Conservation (phyloP, 345 rosid species). For the Anastatica hierochuntica region DNA sequence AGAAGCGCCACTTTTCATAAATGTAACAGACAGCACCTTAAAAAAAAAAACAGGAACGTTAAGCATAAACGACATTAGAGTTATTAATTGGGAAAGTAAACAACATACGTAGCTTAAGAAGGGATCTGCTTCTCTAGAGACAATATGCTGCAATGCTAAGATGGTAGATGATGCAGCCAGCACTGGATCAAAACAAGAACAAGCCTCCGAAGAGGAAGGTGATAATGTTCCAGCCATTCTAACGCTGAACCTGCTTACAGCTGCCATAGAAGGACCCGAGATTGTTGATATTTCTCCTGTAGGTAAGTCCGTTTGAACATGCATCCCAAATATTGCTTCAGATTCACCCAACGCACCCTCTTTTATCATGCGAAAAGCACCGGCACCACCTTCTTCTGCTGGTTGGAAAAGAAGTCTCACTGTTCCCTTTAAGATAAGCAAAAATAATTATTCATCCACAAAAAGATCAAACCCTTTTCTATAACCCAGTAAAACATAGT, state of each 20-base stretch:
- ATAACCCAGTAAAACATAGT: neutral
- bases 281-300: slow-evolving; percentile 50
- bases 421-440: slow-evolving; percentile 52
- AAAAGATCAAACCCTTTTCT: neutral
- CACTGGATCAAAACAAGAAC: slow-evolving; percentile 48
- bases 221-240: slow-evolving; percentile 57
- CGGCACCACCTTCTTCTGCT: slow-evolving; percentile 91
- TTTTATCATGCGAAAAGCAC: slow-evolving; percentile 68
- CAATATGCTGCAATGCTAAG: slow-evolving; percentile 67
- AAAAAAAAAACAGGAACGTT: slow-evolving; percentile 4
- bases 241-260: slow-evolving; percentile 41
- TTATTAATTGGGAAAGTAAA: neutral
- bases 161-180: slow-evolving; percentile 59
- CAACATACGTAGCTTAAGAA: slow-evolving; percentile 46
- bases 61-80: neutral
- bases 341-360: slow-evolving; percentile 85
- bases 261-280: slow-evolving; percentile 59
- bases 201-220: slow-evolving; percentile 44
- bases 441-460: no score
- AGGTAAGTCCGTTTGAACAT: slow-evolving; percentile 24
- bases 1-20: slow-evolving; percentile 47
- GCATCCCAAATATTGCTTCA: slow-evolving; percentile 90
- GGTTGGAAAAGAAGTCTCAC: slow-evolving; percentile 86
- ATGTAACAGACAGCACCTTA: slow-evolving; percentile 73
- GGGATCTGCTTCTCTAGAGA: slow-evolving; percentile 80